These are phyloP conservation scores for Podosphaera aphanis DNA, from an alignment of 2,329 filamentous ascomycete genomes.

Conservation along the genomic window DNA sequence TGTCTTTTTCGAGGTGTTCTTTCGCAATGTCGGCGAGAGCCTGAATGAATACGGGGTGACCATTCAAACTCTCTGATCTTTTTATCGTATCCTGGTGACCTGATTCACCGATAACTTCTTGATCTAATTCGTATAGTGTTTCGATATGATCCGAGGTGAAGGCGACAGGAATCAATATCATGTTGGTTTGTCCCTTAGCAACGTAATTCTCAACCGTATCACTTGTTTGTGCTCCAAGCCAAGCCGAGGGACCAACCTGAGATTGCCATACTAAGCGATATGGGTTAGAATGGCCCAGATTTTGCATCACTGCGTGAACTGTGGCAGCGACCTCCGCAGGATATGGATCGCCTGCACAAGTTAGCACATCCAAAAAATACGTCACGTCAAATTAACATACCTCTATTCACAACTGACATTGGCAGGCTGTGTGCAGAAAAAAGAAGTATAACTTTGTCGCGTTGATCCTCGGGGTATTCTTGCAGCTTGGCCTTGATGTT, in stretches of 20 bases:
- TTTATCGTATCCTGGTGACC: slow-evolving; percentile 60
- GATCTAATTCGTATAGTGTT: slow-evolving; percentile 80
- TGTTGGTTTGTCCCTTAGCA: slow-evolving; percentile 71
- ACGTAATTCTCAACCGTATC: slow-evolving; percentile 75
- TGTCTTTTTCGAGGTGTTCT: slow-evolving; percentile 47
- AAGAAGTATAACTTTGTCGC: slow-evolving; percentile 61
- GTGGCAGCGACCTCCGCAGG: slow-evolving; percentile 89
- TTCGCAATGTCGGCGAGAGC: slow-evolving; percentile 75
- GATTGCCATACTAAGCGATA: slow-evolving; percentile 96
- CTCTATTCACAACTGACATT: slow-evolving; percentile 91
- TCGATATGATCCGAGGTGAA: slow-evolving; percentile 99
- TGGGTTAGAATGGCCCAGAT: slow-evolving; percentile 65
- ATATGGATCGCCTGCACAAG: slow-evolving; percentile 55
- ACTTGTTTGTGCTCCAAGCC: slow-evolving; percentile 84
- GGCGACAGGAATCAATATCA: slow-evolving; percentile 80
- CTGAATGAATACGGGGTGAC: slow-evolving; percentile 69
- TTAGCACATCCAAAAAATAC: slow-evolving; percentile 6
- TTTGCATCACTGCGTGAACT: slow-evolving; percentile 88
- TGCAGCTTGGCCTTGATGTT: slow-evolving; percentile 73
- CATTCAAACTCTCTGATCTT: slow-evolving; percentile 79
- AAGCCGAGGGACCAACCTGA: slow-evolving; percentile 83
- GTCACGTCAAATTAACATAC: slow-evolving; percentile 20
- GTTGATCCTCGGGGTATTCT: slow-evolving; percentile 60
- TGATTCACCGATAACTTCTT: slow-evolving; percentile 81
- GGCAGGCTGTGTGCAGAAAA: slow-evolving; percentile 92